A percentile compares a stretch with the other conserved stretches of the same genome.
phyloP scores from a whole-genome alignment of 2,329 filamentous ascomycete species.

The Xylaria sp. region DNA sequence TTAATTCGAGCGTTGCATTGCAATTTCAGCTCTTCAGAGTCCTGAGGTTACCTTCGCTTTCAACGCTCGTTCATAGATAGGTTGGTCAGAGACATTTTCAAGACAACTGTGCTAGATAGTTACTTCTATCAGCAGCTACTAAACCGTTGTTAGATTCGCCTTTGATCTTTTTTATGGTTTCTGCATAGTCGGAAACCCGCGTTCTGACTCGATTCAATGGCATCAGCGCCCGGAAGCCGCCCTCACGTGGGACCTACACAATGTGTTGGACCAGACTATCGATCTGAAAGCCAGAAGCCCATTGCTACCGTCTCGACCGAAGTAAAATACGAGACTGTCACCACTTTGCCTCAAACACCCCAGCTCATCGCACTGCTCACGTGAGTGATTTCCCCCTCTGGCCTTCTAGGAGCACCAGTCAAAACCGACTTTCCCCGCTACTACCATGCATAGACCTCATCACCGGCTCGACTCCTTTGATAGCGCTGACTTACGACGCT shows the following conservation, averaged over 20 bases:
- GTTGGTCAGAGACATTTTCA: constrained; percentile 19
- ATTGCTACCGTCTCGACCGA: constrained; percentile 88
- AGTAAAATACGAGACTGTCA: constrained; percentile 85
- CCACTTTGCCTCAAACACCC: constrained; percentile 89
- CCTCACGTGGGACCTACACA: constrained; percentile 60
- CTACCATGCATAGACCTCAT: background rate
- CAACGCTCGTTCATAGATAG: constrained; percentile 11
- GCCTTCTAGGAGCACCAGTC: constrained; percentile 12
- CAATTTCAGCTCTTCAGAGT: background rate
- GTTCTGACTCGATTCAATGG: constrained; percentile 49
- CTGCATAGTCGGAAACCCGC: constrained; percentile 7
- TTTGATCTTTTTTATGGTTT: background rate
- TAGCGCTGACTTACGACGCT: constrained; percentile 28
- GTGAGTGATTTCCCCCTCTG: constrained; percentile 67
- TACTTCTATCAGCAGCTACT: constrained; percentile 23
- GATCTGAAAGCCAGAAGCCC: constrained; percentile 79
- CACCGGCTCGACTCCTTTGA: background rate
- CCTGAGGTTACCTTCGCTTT: constrained; percentile 1
- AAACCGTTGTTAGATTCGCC: background rate
- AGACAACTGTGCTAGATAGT: constrained; percentile 1
- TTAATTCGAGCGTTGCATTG: constrained; percentile 2
- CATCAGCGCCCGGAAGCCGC: constrained; percentile 45
- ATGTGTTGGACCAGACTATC: constrained; percentile 83
- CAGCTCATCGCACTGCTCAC: constrained; percentile 97
- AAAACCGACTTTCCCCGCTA: constrained; percentile 5